A percentile compares a stretch with the other conserved stretches of the same genome.
Evolutionary conservation across 768 basidiomycete species (phyloP).

Genomic region (Dacryopinax spathularia): DNA sequence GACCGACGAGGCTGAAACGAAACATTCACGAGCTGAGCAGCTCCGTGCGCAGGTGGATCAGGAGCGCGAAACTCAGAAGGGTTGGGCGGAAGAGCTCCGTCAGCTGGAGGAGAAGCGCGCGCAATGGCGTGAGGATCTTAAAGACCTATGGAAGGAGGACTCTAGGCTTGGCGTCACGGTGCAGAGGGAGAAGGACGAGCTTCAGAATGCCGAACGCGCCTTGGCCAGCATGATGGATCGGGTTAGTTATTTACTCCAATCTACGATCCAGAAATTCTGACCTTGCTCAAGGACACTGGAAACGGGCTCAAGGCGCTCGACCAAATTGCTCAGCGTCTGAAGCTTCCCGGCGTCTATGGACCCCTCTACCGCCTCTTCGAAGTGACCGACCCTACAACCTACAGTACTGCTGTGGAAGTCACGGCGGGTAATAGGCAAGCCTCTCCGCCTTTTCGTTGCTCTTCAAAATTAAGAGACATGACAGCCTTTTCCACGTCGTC

Average conservation of each 20-base stretch:
- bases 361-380: slow-evolving; percentile 90
- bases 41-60: slow-evolving; percentile 51
- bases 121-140: slow-evolving; percentile 51
- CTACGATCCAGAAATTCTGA: slow-evolving; percentile 9
- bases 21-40: slow-evolving; percentile 45
- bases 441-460: not conserved
- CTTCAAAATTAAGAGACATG: not conserved
- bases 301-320: slow-evolving; percentile 77
- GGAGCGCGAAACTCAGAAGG: slow-evolving; percentile 40
- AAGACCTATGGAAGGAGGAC: slow-evolving; percentile 87
- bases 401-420: slow-evolving; percentile 83
- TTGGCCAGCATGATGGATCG: slow-evolving; percentile 93
- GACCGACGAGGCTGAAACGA: slow-evolving; percentile 35
- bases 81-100: slow-evolving; percentile 46
- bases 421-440: slow-evolving; percentile 86
- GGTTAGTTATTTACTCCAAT: slow-evolving; percentile 30
- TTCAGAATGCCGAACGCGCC: slow-evolving; percentile 62
- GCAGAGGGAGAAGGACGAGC: slow-evolving; percentile 61
- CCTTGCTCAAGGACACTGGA: slow-evolving; percentile 62
- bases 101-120: slow-evolving; percentile 52
- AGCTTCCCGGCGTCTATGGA: slow-evolving; percentile 70
- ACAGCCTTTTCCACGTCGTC: slow-evolving; percentile 88
- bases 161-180: slow-evolving; percentile 70
- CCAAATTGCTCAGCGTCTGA: slow-evolving; percentile 60
- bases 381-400: slow-evolving; percentile 61